phyloP scores from a whole-genome alignment of 2,329 filamentous ascomycete species.

The Lecanosticta acicola region DNA sequence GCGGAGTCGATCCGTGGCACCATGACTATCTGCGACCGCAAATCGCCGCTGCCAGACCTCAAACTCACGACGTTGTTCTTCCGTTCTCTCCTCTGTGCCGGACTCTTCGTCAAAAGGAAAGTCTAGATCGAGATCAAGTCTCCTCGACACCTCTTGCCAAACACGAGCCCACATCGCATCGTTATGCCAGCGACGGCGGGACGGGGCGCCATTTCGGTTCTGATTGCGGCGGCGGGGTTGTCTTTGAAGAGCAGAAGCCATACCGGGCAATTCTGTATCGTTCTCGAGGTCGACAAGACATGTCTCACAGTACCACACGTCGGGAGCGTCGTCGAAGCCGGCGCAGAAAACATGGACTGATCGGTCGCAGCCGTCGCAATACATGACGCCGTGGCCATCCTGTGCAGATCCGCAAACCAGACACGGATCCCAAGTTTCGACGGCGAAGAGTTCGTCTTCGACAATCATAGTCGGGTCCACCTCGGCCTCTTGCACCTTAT shows the following conservation, averaged over 20 bases:
- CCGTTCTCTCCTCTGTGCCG: constrained; percentile 49
- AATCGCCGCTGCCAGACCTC: constrained; percentile 78
- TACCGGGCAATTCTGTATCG: constrained; percentile 24
- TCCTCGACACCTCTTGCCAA: constrained; percentile 86
- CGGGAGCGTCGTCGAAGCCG: constrained; percentile 59
- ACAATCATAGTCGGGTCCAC: constrained; percentile 76
- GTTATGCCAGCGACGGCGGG: constrained; percentile 31
- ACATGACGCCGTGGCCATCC: constrained; percentile 75
- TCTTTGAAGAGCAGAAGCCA: constrained; percentile 23
- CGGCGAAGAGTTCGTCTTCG: constrained; percentile 54
- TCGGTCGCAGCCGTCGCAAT: constrained; percentile 87
- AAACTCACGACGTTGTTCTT: constrained; percentile 53
- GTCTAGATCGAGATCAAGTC: constrained; percentile 70
- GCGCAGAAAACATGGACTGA: constrained; percentile 90
- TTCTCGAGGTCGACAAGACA: constrained; percentile 48
- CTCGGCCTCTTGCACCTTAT: constrained; percentile 84
- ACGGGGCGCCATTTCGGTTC: constrained; percentile 5
- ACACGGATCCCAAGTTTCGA: constrained; percentile 62
- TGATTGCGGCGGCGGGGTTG: constrained; percentile 20
- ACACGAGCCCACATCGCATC: constrained; percentile 65
- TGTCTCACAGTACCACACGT: constrained; percentile 79
- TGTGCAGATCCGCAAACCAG: constrained; percentile 77
- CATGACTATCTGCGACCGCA: constrained; percentile 72
- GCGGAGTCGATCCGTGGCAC: constrained; percentile 56
- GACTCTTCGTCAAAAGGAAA: constrained; percentile 80